Conservation (phyloP, 805 yeast species). For the Saccharomyces mikatae region DNA sequence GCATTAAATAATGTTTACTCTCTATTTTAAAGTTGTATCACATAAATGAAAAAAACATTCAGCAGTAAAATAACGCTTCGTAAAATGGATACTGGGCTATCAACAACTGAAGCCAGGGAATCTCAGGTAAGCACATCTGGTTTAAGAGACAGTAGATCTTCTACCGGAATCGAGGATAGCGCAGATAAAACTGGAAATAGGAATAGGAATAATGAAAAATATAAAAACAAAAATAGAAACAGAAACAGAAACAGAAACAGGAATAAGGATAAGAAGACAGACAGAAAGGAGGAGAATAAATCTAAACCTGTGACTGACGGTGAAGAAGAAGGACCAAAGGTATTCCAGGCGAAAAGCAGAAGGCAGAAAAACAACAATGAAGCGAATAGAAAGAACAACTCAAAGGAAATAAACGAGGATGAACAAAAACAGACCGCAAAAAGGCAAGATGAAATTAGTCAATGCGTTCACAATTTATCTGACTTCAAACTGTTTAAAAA, state of each 20-base stretch:
- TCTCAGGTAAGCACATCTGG: background rate
- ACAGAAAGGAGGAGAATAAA: background rate
- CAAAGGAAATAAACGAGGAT: background rate
- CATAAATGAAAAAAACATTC: background rate
- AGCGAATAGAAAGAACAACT: background rate
- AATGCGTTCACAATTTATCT: constrained; percentile 14
- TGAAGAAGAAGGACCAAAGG: background rate
- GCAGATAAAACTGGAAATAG: background rate
- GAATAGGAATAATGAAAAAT: background rate
- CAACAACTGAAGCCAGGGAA: background rate
- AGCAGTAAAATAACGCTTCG: background rate
- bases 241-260: background rate
- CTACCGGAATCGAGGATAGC: background rate
- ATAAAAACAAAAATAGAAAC: background rate
- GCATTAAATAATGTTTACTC: too few species aligned
- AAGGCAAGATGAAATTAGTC: constrained; percentile 15
- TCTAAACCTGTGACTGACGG: background rate
- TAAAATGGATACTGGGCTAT: background rate
- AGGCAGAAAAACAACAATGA: background rate
- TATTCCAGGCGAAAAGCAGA: background rate
- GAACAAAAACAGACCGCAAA: background rate
- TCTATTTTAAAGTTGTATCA: too few species aligned
- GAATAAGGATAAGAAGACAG: background rate
- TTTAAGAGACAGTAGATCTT: background rate
- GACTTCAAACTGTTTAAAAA: constrained; percentile 16